Evolutionary conservation across 2,329 filamentous ascomycete genomes (phyloP), one percentile per base, ranked within the genome.

Genomic region (Sarocladium kiliense): DNA sequence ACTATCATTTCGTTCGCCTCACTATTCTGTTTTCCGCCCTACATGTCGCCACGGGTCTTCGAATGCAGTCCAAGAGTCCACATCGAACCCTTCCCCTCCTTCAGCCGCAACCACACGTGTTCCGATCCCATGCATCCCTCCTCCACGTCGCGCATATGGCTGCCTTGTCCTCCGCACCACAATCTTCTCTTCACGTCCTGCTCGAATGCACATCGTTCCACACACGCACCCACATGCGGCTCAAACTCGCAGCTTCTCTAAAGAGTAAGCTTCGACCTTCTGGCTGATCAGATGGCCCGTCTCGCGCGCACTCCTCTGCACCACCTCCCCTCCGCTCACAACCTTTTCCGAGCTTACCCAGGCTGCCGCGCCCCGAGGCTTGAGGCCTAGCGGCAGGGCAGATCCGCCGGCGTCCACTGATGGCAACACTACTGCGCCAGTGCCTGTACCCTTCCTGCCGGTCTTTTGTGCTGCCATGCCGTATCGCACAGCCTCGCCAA

Each of bases 251-350:
- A 96, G 85, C 71, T 84, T 83, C 74, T 96, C 91, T 61, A 93
- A 79, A 47, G 88, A 90, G 73, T 97, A 96, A 61, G 86, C 84
- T 55, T 88, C 88, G 58, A 92, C 87, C 67, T 86, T 86, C 73
- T 89, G 88, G 66, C 88, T 90, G 65, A 88, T 83, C 68, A 95
- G 72, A 70, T 88, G 84, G 18, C 88, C 89, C 57, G 86, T 85
- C 73, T 96, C 88, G 69, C 91, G 78, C 62, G 75, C 77, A 62
- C 79, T 91, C 62, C 89, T 82, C 67, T 81, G 75, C 59, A 85
- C 78, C 39, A 90, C 75, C 73, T 91, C 87, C 18, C 90, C 89
- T 55, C 84, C 85, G 47, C 80, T 76, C 61, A 85, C 75, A 61
- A 88, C 74, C 79, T 89, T 85, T 58, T 76, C 71, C 58, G 65